A percentile compares a stretch with the other conserved stretches of the same genome.
Evolutionary conservation across 768 basidiomycete genomes (phyloP).

Genomic region (Asterophora lycoperdoides): DNA sequence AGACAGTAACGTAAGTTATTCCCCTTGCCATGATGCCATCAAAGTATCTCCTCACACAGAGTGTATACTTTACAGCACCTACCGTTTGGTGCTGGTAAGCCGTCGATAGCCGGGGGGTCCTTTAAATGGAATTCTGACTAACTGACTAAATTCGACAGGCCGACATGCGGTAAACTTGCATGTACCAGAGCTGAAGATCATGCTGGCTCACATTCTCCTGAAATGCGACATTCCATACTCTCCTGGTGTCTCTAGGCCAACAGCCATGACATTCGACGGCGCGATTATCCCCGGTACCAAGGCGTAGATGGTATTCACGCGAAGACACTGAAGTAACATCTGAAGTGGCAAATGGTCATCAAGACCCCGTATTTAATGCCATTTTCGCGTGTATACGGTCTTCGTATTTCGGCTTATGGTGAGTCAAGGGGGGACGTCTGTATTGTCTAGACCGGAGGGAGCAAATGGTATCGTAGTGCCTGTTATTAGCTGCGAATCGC

Average conservation of each 20-base stretch:
- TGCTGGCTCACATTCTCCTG: conserved; percentile 32
- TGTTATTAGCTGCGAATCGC: neutral
- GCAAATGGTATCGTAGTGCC: neutral
- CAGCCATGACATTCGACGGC: conserved; percentile 30
- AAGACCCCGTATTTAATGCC: too few relatives aligned
- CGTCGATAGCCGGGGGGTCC: neutral
- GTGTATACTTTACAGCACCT: conserved; percentile 33
- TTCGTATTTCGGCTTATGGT: too few relatives aligned
- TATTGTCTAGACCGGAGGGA: too few relatives aligned
- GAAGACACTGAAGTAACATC: conserved; percentile 13
- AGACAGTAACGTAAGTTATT: conserved; percentile 28
- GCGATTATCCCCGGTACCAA: conserved; percentile 31
- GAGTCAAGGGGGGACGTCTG: too few relatives aligned
- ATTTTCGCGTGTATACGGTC: too few relatives aligned
- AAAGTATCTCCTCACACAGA: conserved; percentile 2
- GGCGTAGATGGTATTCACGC: conserved; percentile 28
- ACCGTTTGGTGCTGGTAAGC: conserved; percentile 35
- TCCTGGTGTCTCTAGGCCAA: conserved; percentile 23
- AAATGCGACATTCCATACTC: conserved; percentile 30
- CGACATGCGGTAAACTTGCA: conserved; percentile 22
- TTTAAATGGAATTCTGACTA: neutral
- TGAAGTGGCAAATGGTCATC: too few relatives aligned
- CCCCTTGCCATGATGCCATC: conserved; percentile 5
- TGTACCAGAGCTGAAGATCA: conserved; percentile 31
- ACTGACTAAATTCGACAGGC: conserved; percentile 22